These are phyloP conservation scores for Leccinellum luteum DNA, from an alignment of 768 basidiomycete genomes.

Conservation along the genomic window DNA sequence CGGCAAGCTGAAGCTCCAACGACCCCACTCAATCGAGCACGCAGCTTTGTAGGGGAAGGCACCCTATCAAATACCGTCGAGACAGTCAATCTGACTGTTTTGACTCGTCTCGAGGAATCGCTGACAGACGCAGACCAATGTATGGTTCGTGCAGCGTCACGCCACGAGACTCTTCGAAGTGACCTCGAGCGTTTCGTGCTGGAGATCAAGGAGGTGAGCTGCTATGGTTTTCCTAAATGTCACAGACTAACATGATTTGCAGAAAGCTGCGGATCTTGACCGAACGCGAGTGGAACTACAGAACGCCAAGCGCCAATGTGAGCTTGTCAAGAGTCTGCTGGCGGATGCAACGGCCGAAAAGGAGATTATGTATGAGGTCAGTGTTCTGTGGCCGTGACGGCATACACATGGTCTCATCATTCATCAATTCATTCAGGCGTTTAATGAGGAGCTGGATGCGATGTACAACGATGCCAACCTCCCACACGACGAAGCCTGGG, in stretches of 20 bases:
- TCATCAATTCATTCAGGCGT: constrained; percentile 52
- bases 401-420: not conserved
- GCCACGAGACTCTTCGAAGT: constrained; percentile 53
- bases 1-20: constrained; percentile 48
- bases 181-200: constrained; percentile 48
- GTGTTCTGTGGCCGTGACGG: constrained; percentile 16
- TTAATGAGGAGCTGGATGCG: constrained; percentile 90
- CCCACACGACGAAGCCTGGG: constrained; percentile 81
- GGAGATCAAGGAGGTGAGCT: constrained; percentile 58
- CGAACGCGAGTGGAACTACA: constrained; percentile 62
- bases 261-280: constrained; percentile 67
- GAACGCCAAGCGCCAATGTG: constrained; percentile 69
- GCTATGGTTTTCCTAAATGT: not conserved
- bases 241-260: not conserved
- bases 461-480: constrained; percentile 87
- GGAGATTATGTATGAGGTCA: constrained; percentile 90
- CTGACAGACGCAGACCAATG: constrained; percentile 56
- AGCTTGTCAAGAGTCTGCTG: constrained; percentile 74
- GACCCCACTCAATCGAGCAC: constrained; percentile 47
- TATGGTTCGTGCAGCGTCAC: constrained; percentile 48
- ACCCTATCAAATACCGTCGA: constrained; percentile 14
- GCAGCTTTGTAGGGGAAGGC: constrained; percentile 31
- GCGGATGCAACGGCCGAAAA: constrained; percentile 81
- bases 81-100: constrained; percentile 10
- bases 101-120: constrained; percentile 45